Conservation (phyloP, 805 yeast species). For the Saccharomycopsis amapae region DNA sequence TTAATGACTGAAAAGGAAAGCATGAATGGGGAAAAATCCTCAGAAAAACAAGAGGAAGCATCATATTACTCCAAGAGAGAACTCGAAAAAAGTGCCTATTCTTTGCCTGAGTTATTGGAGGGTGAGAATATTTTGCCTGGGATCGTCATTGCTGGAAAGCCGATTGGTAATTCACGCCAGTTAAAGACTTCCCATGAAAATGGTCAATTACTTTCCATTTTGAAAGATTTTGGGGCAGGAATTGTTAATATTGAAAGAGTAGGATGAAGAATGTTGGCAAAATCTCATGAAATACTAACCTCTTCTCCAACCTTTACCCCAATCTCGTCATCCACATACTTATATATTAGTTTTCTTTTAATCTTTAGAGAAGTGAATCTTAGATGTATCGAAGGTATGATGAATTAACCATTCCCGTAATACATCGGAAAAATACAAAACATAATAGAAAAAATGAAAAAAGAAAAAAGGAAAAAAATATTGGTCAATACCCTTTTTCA, state of each 20-base stretch:
- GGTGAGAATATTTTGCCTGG: constrained; percentile 20
- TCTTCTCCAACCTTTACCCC: background rate
- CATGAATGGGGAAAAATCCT: background rate
- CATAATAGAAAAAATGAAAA: too few relatives aligned
- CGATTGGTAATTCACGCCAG: constrained; percentile 20
- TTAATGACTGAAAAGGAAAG: background rate
- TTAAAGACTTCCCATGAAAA: constrained; percentile 12
- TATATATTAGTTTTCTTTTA: background rate
- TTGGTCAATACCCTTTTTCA: too few relatives aligned
- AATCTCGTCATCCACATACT: background rate
- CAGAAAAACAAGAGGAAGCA: background rate
- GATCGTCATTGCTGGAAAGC: constrained; percentile 21
- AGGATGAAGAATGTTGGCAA: too few relatives aligned
- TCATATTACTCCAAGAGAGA: background rate
- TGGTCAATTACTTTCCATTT: constrained; percentile 9
- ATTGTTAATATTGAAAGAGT: constrained; percentile 20
- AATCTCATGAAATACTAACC: background rate
- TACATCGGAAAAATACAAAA: too few relatives aligned
- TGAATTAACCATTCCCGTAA: too few relatives aligned
- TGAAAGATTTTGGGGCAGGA: constrained; percentile 19
- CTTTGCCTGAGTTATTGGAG: constrained; percentile 4
- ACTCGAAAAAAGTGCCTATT: background rate
- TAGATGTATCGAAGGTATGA: too few relatives aligned
- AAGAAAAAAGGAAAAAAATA: too few relatives aligned
- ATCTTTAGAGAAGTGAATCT: too few relatives aligned